Evolutionary conservation across 1,284 basidiomycete genomes (phyloP), one percentile per base, ranked within the genome.

Genomic region (Ustilago nuda): DNA sequence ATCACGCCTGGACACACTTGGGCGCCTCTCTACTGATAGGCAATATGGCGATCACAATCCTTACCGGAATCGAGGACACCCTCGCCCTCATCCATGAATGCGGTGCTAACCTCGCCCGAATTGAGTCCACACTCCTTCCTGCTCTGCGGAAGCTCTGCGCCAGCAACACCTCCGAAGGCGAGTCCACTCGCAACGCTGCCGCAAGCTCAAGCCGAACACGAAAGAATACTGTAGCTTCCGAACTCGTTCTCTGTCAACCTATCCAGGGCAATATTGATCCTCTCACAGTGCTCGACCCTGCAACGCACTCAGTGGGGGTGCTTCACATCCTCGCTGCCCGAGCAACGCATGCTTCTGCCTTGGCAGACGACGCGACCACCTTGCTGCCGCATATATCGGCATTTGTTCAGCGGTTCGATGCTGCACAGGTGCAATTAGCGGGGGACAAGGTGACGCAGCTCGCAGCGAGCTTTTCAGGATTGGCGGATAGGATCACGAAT

Each of bases 241-340:
- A 71, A 15, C 30, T 35, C 1, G 58, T 71, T 6, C 68, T 79
- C 1, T 67, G 68, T 48, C 30, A 62, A 11, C 62, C 66, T 1
- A 59, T 76, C 36, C 63, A 73, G 33, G 61, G 37, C 46, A 67
- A 67, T 36, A 54, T 69, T 13, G 73, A 79, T 51, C 74, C 77
- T 2, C 67, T 79, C 36, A 58, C 58, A 3, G 60, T 59, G 15
- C 73, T 79, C 56, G 56, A 76, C 45, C 78, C 78, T n/a, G 51
- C 67, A 37, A 39, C 50, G 2, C 72, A 78, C 57, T 66, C 72
- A 17, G 27, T 76, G 5, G 69, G 73, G 37, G 63, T 76, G 67
- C 68, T 80, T 33, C 73, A 72, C 76, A 67, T 80, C 56, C 72
- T 80, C 53, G 58, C 68, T 46, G 67, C 67, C 4, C 56, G 61